These are phyloP conservation scores for Amanita phalloides DNA, from an alignment of 768 basidiomycete genomes.

Conservation along the genomic window DNA sequence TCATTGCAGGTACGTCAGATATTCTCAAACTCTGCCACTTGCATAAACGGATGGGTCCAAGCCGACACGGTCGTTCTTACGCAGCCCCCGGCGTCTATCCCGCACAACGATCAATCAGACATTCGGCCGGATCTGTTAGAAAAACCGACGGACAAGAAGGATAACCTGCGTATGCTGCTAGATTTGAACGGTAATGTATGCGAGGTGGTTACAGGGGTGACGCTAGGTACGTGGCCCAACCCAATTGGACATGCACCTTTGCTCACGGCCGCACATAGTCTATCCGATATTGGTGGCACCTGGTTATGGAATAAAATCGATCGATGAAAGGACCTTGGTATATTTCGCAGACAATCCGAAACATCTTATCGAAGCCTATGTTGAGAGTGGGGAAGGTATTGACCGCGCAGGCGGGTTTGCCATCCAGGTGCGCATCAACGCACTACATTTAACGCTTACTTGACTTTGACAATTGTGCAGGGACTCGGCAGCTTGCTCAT, in stretches of 20 bases:
- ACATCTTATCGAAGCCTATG: slow-evolving; percentile 65
- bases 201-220: slow-evolving; percentile 88
- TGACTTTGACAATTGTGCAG: slow-evolving; percentile 21
- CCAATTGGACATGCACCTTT: no score
- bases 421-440: slow-evolving; percentile 54
- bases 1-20: slow-evolving; percentile 2
- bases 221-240: slow-evolving; percentile 44
- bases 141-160: slow-evolving; percentile 71
- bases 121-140: slow-evolving; percentile 71
- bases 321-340: slow-evolving; percentile 76
- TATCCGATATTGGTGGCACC: slow-evolving; percentile 70
- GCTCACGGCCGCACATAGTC: slow-evolving; percentile 24
- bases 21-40: no score
- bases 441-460: neutral
- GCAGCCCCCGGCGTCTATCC: slow-evolving; percentile 51
- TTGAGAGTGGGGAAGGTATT: slow-evolving; percentile 73
- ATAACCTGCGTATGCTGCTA: slow-evolving; percentile 80
- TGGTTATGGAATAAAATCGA: slow-evolving; percentile 48
- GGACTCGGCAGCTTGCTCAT: slow-evolving; percentile 76
- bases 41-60: slow-evolving; percentile 15
- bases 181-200: slow-evolving; percentile 81
- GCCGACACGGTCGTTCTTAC: slow-evolving; percentile 96
- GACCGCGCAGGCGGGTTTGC: slow-evolving; percentile 94
- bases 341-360: slow-evolving; percentile 58
- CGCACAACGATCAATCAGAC: slow-evolving; percentile 41